Base-by-base conservation (phyloP, 345 rosid genomes). In the Eucalyptus coolabah region DNA sequence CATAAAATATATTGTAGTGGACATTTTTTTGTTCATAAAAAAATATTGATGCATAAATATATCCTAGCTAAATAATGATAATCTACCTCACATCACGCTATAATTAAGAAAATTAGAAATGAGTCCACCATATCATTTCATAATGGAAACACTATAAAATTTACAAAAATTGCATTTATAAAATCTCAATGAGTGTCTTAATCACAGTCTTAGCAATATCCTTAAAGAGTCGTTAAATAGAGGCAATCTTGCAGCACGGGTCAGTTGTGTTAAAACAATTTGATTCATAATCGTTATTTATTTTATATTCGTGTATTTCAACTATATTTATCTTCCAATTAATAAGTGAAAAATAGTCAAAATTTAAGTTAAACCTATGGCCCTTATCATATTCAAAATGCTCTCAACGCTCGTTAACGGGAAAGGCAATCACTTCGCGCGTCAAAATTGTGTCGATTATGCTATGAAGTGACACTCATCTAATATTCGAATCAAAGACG, bases 261-360 rank as follows among this genome's bases (percentile, higher is more conserved):
- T 0, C 0, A 0, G 0, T 69, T 1, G 1, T 16, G 23, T 12
- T 32, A 32, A 9, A 34, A 34, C 0, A 32, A 32, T 32, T 69
- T 17, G 42, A 69, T 69, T 37, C 1, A 2, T 1, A 72, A 72
- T 72, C 1, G 8, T 72, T 3, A 2, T 42, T 72, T 0, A 23
- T 6, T 34, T 2, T 51, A 51, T 53, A 8, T 50, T 0, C 1
- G 1, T 28, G 34, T 1, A 1, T 13, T 28, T 63, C n/a, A 13
- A 28, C 4, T 2, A 1, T 30, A 30, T 1, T 13, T 30, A 1
- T 63, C 18, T 63, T 14, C 8, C 0, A 2, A 50, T 50, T 0
- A 5, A 50, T 50, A 50, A 1, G 0, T 50, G 15, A 50, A 50
- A 50, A 50, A 50, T 50, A 50, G 9, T 65, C 37, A 15, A 65